phyloP scores from a whole-genome alignment of 305 asterid genomes.

The Solanum hybrid region DNA sequence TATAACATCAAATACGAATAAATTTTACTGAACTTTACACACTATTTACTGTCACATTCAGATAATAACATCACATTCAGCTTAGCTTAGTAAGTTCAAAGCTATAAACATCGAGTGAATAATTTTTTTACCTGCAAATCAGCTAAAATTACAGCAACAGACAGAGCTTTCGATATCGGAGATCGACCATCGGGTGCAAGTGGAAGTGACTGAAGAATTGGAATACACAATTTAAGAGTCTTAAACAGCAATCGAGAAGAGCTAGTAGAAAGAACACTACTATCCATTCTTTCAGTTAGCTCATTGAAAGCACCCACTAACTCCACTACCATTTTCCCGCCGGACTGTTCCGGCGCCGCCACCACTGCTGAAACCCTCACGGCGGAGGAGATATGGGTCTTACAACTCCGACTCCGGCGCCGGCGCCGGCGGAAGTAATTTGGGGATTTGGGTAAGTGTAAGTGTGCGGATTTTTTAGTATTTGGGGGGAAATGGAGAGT shows the following conservation, averaged over 20 bases:
- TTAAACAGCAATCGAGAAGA: conserved; percentile 67
- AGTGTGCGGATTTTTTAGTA: not conserved
- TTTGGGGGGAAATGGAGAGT: not conserved
- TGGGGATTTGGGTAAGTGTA: not conserved
- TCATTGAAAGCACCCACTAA: conserved; percentile 88
- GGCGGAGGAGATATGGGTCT: not conserved
- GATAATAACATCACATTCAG: not conserved
- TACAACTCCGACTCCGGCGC: not conserved
- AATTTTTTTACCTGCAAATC: conserved; percentile 59
- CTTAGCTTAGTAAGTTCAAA: not conserved
- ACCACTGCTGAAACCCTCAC: not conserved
- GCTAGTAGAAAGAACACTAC: conserved; percentile 34
- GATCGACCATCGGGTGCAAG: conserved; percentile 61
- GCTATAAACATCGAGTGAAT: not conserved
- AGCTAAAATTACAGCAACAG: conserved; percentile 69
- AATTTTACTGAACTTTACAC: not conserved
- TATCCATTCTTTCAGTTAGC: conserved; percentile 63
- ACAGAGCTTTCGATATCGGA: conserved; percentile 66
- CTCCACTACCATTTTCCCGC: conserved; percentile 90
- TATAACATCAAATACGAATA: not conserved
- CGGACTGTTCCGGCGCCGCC: conserved; percentile 49
- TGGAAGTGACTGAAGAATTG: conserved; percentile 62
- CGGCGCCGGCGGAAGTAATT: not conserved
- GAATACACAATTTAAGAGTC: conserved; percentile 69
- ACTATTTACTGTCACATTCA: not conserved